phyloP scores from a whole-genome alignment of 805 yeast species.

The Lipomyces yamadae region DNA sequence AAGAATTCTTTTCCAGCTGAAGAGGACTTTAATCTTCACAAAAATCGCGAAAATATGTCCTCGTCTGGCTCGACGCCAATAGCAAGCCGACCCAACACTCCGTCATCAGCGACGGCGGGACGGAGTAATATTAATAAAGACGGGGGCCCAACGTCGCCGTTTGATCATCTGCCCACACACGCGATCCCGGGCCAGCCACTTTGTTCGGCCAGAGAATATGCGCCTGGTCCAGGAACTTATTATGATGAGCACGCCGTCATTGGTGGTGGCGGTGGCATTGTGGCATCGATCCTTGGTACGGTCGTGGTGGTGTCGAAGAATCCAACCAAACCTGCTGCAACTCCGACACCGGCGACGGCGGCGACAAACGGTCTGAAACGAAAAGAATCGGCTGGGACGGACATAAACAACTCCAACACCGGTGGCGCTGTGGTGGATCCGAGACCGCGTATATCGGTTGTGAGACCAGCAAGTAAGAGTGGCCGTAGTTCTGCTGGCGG shows the following conservation, averaged over 20 bases:
- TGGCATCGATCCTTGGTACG: slow-evolving; percentile 26
- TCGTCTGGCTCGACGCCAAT: not conserved
- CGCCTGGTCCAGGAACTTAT: slow-evolving; percentile 34
- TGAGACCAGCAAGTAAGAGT: slow-evolving; percentile 35
- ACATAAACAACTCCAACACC: no score
- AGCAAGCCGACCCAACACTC: not conserved
- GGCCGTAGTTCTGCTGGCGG: slow-evolving; percentile 11
- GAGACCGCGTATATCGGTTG: slow-evolving; percentile 43
- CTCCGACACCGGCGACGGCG: not conserved
- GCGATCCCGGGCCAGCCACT: slow-evolving; percentile 37
- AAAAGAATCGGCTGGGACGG: slow-evolving; percentile 24
- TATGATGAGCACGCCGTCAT: slow-evolving; percentile 18
- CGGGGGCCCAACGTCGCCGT: not conserved
- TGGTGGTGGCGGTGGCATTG: slow-evolving; percentile 19
- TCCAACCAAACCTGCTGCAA: not conserved
- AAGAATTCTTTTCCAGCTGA: not conserved
- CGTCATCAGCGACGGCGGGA: not conserved
- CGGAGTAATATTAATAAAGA: no score
- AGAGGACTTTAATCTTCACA: no score
- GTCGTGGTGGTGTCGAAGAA: slow-evolving; percentile 27
- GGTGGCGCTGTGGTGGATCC: slow-evolving; percentile 21
- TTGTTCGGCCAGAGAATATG: slow-evolving; percentile 31
- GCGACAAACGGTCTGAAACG: not conserved
- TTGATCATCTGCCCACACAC: slow-evolving; percentile 14
- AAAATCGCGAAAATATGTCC: not conserved